Percentiles rank a stretch among this genome's conserved stretches.
These are phyloP conservation scores for Nemania sp. DNA, from an alignment of 2,329 filamentous ascomycete genomes.

Conservation along the genomic window DNA sequence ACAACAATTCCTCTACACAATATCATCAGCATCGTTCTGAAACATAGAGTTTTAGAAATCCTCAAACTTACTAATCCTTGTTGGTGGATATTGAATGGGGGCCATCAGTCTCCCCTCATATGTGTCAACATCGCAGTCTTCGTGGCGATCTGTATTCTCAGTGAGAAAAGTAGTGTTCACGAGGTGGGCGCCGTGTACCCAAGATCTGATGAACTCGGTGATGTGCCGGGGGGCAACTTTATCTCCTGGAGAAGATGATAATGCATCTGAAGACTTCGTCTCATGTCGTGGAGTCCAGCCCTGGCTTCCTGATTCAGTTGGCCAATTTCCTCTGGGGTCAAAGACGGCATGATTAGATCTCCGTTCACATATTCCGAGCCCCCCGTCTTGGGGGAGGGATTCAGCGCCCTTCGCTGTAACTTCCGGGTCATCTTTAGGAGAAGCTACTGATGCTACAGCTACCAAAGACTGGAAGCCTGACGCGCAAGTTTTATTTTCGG, in stretches of 20 bases:
- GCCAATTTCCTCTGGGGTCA: constrained; percentile 7
- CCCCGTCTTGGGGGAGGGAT: not conserved
- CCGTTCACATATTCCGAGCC: not conserved
- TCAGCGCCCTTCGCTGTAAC: not conserved
- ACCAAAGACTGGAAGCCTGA: not conserved
- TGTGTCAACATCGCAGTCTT: constrained; percentile 46
- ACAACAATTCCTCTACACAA: not conserved
- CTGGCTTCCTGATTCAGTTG: not conserved
- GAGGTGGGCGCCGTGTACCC: constrained; percentile 21
- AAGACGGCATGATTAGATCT: not conserved
- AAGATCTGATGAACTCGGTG: constrained; percentile 26
- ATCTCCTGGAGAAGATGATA: not conserved
- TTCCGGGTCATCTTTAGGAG: not conserved
- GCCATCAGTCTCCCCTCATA: constrained; percentile 42
- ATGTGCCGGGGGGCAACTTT: not conserved
- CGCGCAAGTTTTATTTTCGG: not conserved
- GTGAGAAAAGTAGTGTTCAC: constrained; percentile 37
- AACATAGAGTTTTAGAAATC: not conserved
- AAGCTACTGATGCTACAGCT: not conserved
- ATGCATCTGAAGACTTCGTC: not conserved
- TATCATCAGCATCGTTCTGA: not conserved
- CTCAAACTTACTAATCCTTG: constrained; percentile 29
- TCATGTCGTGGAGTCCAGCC: not conserved
- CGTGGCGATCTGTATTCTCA: constrained; percentile 40
- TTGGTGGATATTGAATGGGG: constrained; percentile 42